Evolutionary conservation across 139 green algal genomes (phyloP).

Genomic region (Auxenochlorella pyrenoidosa): DNA sequence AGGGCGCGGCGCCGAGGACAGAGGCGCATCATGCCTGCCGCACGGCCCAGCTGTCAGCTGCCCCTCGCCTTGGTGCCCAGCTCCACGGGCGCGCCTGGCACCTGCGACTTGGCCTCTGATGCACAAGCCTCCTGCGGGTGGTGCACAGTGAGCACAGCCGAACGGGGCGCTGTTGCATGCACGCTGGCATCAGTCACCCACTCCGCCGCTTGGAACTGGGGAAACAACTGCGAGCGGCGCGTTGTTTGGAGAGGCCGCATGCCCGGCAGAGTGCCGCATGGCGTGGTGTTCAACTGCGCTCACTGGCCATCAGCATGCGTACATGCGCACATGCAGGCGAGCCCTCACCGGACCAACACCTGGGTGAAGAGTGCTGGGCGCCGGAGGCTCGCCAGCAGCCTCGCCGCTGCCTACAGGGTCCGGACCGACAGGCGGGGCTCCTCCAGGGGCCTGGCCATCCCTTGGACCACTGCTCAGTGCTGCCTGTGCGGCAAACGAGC

Average conservation of each 20-base stretch:
- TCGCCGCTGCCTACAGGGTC: neutral
- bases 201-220: no score
- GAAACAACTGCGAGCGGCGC: no score
- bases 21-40: no score
- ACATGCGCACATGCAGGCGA: no score
- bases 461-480: neutral
- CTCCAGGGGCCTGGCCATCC: neutral
- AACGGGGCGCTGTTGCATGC: no score
- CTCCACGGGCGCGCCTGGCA: slow-evolving; percentile 10
- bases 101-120: slow-evolving; percentile 17
- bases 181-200: no score
- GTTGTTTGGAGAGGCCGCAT: no score
- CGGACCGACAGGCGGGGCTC: neutral
- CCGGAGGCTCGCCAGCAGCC: neutral
- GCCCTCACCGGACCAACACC: slow-evolving; percentile 7
- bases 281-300: no score
- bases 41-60: no score
- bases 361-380: neutral
- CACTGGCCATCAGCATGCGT: no score
- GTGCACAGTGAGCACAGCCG: neutral
- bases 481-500: slow-evolving; percentile 18
- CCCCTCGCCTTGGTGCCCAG: neutral
- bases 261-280: no score
- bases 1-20: no score
- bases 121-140: neutral